Evolutionary conservation across 1,284 basidiomycete genomes (phyloP), one percentile per base, ranked within the genome.

Genomic region (Puccinia novopanici): DNA sequence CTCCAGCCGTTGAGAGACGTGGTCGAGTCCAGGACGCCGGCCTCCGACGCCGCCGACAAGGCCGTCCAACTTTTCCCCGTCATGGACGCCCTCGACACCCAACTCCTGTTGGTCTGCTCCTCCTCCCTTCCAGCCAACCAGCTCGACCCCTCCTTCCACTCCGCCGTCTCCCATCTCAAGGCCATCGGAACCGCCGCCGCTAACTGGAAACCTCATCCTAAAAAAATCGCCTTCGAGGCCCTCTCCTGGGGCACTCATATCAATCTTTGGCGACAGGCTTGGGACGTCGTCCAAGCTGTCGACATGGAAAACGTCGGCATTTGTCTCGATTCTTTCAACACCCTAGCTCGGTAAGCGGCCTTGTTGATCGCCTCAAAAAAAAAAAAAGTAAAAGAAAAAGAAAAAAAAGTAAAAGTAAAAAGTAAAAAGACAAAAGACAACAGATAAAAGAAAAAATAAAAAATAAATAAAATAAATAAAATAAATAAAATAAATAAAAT

Each of bases 241-340:
- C 82, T 84, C 1, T 82, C 83, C 34, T 85, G 83, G 84, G 84
- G 84, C 10, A 82, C 83, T 37, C 81, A 83, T 30, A 82, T 83
- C 15, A 83, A 83, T 57, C 76, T 84, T 3, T 87, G 86, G 86
- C 81, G 83, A 27, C 82, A 84, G 34, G 86, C 85, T 0, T 87
- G 84, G 83, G 82, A 84, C 15, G 84, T 84, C 10, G 84, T 87
- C 8, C 81, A 83, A 40, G 40, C 63, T 8, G 84, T 84, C 15
- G 81, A 86, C 81, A 80, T 84, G 3, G 75, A 82, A 27, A 86
- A 87, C 63, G 82, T 87, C 30, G 86, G 86, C 5, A 81, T 87
- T 57, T 85, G 85, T 73, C 82, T 87, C 79, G 86, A 87, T 83
- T 84, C 84, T 13, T 87, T 87, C 85, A 87, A 87, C 82, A 86